A percentile compares a stretch with the other conserved stretches of the same genome.
phyloP scores from a whole-genome alignment of 2,329 filamentous ascomycete genomes.

The Botryotinia globosa region DNA sequence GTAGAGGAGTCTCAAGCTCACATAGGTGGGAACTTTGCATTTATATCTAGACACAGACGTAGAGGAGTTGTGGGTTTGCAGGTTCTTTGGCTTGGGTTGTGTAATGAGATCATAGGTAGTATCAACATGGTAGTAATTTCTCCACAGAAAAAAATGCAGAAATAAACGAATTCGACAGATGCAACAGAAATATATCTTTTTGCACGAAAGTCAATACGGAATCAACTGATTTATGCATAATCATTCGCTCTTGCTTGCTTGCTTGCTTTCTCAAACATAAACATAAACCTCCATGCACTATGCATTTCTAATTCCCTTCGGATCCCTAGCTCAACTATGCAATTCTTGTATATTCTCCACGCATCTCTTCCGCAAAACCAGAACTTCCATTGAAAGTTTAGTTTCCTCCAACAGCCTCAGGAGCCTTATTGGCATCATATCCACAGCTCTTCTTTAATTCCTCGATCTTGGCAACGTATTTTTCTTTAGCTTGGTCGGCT shows the following conservation, averaged over 20 bases:
- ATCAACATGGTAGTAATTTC: background rate
- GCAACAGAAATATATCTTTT: background rate
- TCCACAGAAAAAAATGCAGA: background rate
- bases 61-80: background rate
- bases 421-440: constrained; percentile 61
- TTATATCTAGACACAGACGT: background rate
- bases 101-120: background rate
- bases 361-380: background rate
- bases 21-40: background rate
- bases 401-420: constrained; percentile 51
- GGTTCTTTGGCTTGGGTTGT: background rate
- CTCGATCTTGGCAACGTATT: constrained; percentile 73
- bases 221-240: background rate
- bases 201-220: background rate
- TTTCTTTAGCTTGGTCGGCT: constrained; percentile 66
- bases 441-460: constrained; percentile 67
- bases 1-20: background rate
- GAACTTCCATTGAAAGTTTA: background rate
- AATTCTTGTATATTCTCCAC: background rate
- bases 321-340: background rate
- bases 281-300: background rate
- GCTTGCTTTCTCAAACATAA: background rate
- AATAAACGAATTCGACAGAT: background rate
- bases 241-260: background rate
- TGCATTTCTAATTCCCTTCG: background rate